A percentile compares a stretch with the other conserved stretches of the same genome.
Evolutionary conservation across 495 filamentous ascomycete genomes (phyloP).

Genomic region (Durotheca rogersii): DNA sequence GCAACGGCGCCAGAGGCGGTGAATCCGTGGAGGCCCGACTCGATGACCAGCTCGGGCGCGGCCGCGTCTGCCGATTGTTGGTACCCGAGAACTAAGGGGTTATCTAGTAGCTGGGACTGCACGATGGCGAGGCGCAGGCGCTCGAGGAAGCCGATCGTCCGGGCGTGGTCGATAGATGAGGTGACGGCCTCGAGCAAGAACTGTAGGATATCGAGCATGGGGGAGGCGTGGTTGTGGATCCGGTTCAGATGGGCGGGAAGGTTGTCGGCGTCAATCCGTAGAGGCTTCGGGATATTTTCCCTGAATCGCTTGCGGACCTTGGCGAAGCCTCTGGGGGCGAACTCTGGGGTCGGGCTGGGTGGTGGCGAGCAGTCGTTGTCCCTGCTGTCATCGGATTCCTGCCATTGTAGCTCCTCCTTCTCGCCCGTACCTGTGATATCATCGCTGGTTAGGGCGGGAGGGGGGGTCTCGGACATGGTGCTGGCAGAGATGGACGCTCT

Average conservation of each 20-base stretch:
- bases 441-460: slow-evolving; percentile 38
- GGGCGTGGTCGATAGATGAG: slow-evolving; percentile 73
- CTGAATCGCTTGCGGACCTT: slow-evolving; percentile 67
- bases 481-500: slow-evolving; percentile 33
- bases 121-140: slow-evolving; percentile 95
- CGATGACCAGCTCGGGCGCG: slow-evolving; percentile 18
- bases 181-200: slow-evolving; percentile 59
- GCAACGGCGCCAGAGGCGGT: slow-evolving; percentile 46
- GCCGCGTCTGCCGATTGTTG: slow-evolving; percentile 27
- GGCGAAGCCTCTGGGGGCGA: slow-evolving; percentile 73
- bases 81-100: slow-evolving; percentile 33
- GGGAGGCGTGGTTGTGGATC: slow-evolving; percentile 27
- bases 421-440: slow-evolving; percentile 37
- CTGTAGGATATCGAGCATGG: slow-evolving; percentile 28
- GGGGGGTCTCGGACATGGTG: slow-evolving; percentile 46
- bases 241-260: slow-evolving; percentile 23
- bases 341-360: slow-evolving; percentile 54
- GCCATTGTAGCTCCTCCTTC: slow-evolving; percentile 43
- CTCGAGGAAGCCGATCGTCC: slow-evolving; percentile 87
- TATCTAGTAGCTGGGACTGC: slow-evolving; percentile 78
- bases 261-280: slow-evolving; percentile 57
- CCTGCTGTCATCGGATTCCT: slow-evolving; percentile 43
- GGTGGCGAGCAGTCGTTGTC: slow-evolving; percentile 48
- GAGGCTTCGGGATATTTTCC: slow-evolving; percentile 60
- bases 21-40: slow-evolving; percentile 31